Conservation (phyloP, 139 green algal species). For the Chlamydomonas urium region DNA sequence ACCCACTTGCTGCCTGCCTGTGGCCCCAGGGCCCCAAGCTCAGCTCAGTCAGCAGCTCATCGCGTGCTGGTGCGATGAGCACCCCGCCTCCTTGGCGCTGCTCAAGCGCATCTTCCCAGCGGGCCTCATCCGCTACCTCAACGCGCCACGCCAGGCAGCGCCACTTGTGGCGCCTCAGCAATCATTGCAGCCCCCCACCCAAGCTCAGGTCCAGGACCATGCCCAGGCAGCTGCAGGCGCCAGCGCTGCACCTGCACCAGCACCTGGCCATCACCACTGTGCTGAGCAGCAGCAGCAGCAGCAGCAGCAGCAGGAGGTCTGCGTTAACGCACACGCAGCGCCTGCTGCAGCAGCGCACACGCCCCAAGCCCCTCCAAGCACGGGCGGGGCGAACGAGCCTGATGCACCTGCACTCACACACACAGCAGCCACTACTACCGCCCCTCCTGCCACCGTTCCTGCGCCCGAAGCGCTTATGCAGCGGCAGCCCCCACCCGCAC, state of each 20-base stretch:
- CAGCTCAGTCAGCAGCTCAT: slow-evolving; percentile 65
- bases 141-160: slow-evolving; percentile 14
- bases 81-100: slow-evolving; percentile 64
- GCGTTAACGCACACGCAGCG: not conserved
- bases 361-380: not conserved
- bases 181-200: not conserved
- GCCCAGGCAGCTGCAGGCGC: too few species aligned
- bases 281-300: slow-evolving; percentile 1
- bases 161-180: not conserved
- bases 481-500: too few species aligned
- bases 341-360: not conserved
- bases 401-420: not conserved
- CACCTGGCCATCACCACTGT: too few species aligned
- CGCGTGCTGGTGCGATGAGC: slow-evolving; percentile 74
- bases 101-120: slow-evolving; percentile 64
- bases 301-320: slow-evolving; percentile 2
- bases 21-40: slow-evolving; percentile 9
- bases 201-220: not conserved
- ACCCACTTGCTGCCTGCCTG: too few species aligned
- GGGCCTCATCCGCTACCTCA: slow-evolving; percentile 71
- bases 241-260: too few species aligned
- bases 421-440: not conserved
- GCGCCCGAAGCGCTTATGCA: too few species aligned
- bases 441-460: too few species aligned
- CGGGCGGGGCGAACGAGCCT: not conserved